phyloP scores from a whole-genome alignment of 306 rosid species.

The Rosa chinensis region DNA sequence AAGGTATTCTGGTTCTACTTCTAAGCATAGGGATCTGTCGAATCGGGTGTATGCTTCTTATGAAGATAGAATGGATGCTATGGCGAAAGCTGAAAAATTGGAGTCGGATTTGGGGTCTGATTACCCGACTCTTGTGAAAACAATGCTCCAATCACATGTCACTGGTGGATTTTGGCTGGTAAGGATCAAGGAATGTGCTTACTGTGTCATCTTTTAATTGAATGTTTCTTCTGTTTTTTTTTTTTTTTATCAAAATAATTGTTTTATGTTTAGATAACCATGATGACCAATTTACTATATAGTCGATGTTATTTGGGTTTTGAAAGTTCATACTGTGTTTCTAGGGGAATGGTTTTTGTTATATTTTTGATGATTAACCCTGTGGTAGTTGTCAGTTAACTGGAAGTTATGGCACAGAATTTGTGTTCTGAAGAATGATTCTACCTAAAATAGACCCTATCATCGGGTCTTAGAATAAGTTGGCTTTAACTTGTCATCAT shows the following conservation, averaged over 20 bases:
- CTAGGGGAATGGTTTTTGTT: background rate
- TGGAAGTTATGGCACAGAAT: background rate
- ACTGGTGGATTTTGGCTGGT: constrained; percentile 66
- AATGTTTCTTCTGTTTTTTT: background rate
- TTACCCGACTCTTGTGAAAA: constrained; percentile 41
- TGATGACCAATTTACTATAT: no score
- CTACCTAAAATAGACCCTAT: background rate
- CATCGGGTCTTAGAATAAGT: background rate
- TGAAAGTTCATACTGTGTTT: background rate
- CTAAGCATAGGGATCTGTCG: constrained; percentile 41
- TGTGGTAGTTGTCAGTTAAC: background rate
- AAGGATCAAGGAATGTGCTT: background rate
- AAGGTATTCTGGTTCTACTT: constrained; percentile 28
- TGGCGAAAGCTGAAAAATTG: constrained; percentile 40
- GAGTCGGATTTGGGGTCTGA: constrained; percentile 37
- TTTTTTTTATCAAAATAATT: no score
- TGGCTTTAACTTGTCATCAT: background rate
- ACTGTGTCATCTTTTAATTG: background rate
- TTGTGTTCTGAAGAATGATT: background rate
- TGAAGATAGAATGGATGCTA: constrained; percentile 38
- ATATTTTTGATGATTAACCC: background rate
- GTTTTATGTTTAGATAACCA: no score
- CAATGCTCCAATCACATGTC: constrained; percentile 59
- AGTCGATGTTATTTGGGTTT: background rate
- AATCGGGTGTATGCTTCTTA: constrained; percentile 46